Evolutionary conservation across 2,329 filamentous ascomycete genomes (phyloP), one percentile per base, ranked within the genome.

Genomic region (Waltergamsia citrina): DNA sequence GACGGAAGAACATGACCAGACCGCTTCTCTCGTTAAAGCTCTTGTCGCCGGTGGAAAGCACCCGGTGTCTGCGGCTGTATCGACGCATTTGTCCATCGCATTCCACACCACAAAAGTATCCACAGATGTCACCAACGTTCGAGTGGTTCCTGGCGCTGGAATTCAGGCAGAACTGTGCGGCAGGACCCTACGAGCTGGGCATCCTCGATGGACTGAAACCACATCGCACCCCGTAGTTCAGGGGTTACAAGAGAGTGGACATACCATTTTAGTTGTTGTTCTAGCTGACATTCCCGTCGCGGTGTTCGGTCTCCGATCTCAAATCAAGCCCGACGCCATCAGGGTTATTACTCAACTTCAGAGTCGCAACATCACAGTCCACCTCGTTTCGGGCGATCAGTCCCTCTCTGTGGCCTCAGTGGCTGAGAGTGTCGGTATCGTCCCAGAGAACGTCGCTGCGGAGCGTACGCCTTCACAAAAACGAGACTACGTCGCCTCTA

Each of bases 31-130:
- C 2, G 49, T 57, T 4, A 35, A 53, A 11, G 53, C 53, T 2
- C 39, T 62, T 2, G 43, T 65, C 2, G 50, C 48, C 4, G 55
- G 60, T 39, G 69, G 53, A 39, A 60, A 60, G 20, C 72, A 78
- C 39, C 73, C 72, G 1, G 63, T 76, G 10, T 71, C 73, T 0
- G 43, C 53, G 5, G 64, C 69, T 5, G 57, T 78, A 1, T 45
- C 58, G 6, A 38, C 43, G 3, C 50, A 70, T 32, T 54, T 76
- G n/a, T n/a, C n/a, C n/a, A n/a, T n/a, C n/a, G n/a, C n/a, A n/a
- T n/a, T n/a, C n/a, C n/a, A n/a, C n/a, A n/a, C n/a, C n/a, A n/a
- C n/a, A n/a, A n/a, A n/a, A n/a, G n/a, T n/a, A n/a, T n/a, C n/a
- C n/a, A n/a, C n/a, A n/a, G n/a, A n/a, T n/a, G n/a, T n/a, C n/a